A percentile compares a stretch with the other conserved stretches of the same genome.
Evolutionary conservation across 164 flowering plant species (phyloP).

Genomic region (Magnolia officinalis): DNA sequence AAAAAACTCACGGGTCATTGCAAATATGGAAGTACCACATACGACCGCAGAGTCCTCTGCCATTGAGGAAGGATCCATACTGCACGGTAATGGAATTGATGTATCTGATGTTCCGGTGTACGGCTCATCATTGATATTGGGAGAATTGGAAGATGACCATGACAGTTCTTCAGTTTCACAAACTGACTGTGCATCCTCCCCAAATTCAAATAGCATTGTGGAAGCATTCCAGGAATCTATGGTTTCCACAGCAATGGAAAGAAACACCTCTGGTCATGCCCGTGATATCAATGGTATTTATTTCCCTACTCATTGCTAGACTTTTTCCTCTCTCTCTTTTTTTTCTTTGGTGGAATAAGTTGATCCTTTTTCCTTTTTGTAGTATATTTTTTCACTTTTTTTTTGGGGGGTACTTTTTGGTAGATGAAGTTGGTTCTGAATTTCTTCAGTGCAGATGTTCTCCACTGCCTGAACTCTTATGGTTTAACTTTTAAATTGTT

Average conservation of each 20-base stretch:
- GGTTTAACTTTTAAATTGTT: neutral
- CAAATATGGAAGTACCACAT: constrained; percentile 26
- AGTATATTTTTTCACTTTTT: neutral
- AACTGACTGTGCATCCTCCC: constrained; percentile 24
- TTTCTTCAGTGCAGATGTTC: neutral
- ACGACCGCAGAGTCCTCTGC: constrained; percentile 21
- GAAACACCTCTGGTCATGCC: constrained; percentile 26
- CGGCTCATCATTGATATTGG: constrained; percentile 32
- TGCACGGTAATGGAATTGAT: constrained; percentile 21
- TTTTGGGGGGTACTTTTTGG: neutral
- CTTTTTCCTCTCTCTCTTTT: neutral
- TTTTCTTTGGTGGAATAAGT: neutral
- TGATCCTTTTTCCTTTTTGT: neutral
- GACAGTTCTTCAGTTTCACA: constrained; percentile 26
- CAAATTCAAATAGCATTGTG: constrained; percentile 22
- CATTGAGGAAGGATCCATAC: constrained; percentile 23
- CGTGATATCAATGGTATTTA: constrained; percentile 44
- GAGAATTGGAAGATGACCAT: constrained; percentile 37
- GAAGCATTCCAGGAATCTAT: constrained; percentile 35
- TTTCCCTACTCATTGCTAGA: neutral
- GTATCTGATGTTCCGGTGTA: constrained; percentile 25
- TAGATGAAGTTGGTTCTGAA: neutral
- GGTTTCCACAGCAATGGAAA: constrained; percentile 21
- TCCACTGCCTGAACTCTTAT: neutral
- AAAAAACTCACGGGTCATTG: constrained; percentile 16